Evolutionary conservation across 1,284 basidiomycete genomes (phyloP).

Genomic region (Apiotrichum siamense): DNA sequence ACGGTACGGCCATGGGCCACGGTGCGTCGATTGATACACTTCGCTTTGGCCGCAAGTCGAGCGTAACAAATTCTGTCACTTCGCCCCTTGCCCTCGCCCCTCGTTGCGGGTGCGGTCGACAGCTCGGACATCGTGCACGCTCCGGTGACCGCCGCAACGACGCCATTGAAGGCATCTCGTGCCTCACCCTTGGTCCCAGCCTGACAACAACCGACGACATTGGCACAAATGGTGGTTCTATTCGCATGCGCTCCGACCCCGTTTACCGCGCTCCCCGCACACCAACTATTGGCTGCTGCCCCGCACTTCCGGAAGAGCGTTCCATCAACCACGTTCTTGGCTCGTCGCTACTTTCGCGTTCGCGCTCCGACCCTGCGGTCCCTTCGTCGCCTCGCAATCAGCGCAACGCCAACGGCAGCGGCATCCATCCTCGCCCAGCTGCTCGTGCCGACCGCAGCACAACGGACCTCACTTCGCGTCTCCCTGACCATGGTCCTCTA

Average conservation of each 20-base stretch:
- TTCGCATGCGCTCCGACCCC: conserved; percentile 26
- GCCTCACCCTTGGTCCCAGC: conserved; percentile 30
- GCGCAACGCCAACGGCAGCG: no score
- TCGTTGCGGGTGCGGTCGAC: conserved; percentile 40
- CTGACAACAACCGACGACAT: conserved; percentile 12
- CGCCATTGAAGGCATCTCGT: conserved; percentile 21
- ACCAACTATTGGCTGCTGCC: conserved; percentile 6
- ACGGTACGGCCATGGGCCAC: conserved; percentile 19
- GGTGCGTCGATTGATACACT: conserved; percentile 41
- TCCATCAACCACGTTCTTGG: conserved; percentile 13
- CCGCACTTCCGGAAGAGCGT: conserved; percentile 12
- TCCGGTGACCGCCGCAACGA: conserved; percentile 8
- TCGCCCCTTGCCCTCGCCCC: conserved; percentile 41
- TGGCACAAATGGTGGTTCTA: conserved; percentile 7
- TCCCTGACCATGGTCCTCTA: conserved; percentile 2
- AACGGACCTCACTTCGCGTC: neutral
- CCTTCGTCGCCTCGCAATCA: conserved; percentile 17
- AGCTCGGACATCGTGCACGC: conserved; percentile 30
- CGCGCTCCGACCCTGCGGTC: conserved; percentile 38
- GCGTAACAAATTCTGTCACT: conserved; percentile 37
- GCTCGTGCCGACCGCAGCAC: neutral
- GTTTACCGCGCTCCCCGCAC: conserved; percentile 15
- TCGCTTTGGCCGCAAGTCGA: conserved; percentile 41
- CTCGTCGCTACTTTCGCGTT: conserved; percentile 32
- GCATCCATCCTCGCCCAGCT: conserved; percentile 12